Percentiles rank a stretch among this genome's conserved stretches.
Evolutionary conservation across 1,284 basidiomycete species (phyloP).

Genomic region (Trichosporon inkin): DNA sequence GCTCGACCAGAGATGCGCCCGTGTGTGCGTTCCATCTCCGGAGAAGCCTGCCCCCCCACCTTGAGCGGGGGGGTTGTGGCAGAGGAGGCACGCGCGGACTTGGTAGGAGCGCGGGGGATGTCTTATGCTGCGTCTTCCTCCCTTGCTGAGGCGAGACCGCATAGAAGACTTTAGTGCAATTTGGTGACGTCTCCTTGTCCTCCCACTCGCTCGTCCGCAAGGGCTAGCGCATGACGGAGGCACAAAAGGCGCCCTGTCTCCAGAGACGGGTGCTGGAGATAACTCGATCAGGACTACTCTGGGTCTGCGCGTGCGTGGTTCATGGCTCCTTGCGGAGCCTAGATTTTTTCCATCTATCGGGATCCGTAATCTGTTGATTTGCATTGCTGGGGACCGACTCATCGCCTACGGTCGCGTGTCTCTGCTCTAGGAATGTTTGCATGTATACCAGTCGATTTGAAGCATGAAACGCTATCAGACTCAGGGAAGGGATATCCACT

Average conservation of each 20-base stretch:
- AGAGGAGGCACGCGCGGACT: constrained; percentile 21
- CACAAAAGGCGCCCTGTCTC: not conserved
- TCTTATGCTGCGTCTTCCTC: constrained; percentile 8
- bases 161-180: constrained; percentile 52
- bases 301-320: constrained; percentile 48
- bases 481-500: too few relatives aligned
- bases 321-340: constrained; percentile 34
- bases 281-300: constrained; percentile 55
- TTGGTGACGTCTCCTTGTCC: constrained; percentile 47
- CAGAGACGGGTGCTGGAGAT: constrained; percentile 25
- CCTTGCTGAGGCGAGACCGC: not conserved
- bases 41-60: constrained; percentile 31
- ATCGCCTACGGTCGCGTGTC: not conserved
- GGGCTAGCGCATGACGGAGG: not conserved
- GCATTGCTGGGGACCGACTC: not conserved
- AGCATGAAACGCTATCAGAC: too few relatives aligned
- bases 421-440: not conserved
- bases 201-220: not conserved
- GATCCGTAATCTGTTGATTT: not conserved
- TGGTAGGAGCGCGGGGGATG: constrained; percentile 47
- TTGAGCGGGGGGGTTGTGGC: not conserved
- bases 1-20: constrained; percentile 52
- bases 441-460: too few relatives aligned
- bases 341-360: constrained; percentile 38
- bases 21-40: constrained; percentile 16